Percentiles rank a stretch among this genome's conserved stretches.
Conservation (phyloP, 2,329 filamentous ascomycete genomes). For the Colletotrichum gloeosporioides region DNA sequence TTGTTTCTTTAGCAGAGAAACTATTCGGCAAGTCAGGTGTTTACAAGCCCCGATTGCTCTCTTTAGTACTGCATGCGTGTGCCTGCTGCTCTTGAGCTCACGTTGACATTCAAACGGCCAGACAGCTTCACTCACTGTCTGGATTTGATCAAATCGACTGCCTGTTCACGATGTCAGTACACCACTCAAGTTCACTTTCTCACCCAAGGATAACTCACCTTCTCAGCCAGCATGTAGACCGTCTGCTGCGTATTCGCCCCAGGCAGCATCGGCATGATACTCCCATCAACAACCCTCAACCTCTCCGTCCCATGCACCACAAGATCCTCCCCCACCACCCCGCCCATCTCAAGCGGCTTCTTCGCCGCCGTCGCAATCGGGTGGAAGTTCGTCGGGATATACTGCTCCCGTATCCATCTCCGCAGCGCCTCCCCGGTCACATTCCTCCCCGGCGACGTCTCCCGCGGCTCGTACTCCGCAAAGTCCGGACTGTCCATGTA, state of each 20-base stretch:
- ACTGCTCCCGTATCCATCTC: slow-evolving; percentile 6
- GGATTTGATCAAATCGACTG: neutral
- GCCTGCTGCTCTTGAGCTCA: neutral
- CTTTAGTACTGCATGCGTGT: neutral
- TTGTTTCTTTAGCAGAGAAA: neutral
- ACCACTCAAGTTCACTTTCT: too few species aligned
- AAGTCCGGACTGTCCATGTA: slow-evolving; percentile 24
- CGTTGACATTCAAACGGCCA: fast-evolving
- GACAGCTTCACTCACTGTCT: neutral
- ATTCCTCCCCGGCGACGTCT: slow-evolving; percentile 20
- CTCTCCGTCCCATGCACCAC: slow-evolving; percentile 21
- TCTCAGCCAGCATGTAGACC: slow-evolving; percentile 24
- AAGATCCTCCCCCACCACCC: slow-evolving; percentile 24
- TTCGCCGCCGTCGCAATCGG: slow-evolving; percentile 26
- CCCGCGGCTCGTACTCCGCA: slow-evolving; percentile 19
- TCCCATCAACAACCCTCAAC: slow-evolving; percentile 23
- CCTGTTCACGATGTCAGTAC: neutral
- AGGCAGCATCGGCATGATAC: slow-evolving; percentile 24
- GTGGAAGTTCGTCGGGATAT: slow-evolving; percentile 25
- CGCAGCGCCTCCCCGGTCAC: slow-evolving; percentile 16
- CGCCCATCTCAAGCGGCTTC: slow-evolving; percentile 24
- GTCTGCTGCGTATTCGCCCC: slow-evolving; percentile 27
- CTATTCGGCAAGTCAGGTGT: neutral
- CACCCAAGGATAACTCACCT: neutral
- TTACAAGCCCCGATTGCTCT: neutral